Conservation (phyloP, 78 protist species). For the Mastigamoeba balamuthi region DNA sequence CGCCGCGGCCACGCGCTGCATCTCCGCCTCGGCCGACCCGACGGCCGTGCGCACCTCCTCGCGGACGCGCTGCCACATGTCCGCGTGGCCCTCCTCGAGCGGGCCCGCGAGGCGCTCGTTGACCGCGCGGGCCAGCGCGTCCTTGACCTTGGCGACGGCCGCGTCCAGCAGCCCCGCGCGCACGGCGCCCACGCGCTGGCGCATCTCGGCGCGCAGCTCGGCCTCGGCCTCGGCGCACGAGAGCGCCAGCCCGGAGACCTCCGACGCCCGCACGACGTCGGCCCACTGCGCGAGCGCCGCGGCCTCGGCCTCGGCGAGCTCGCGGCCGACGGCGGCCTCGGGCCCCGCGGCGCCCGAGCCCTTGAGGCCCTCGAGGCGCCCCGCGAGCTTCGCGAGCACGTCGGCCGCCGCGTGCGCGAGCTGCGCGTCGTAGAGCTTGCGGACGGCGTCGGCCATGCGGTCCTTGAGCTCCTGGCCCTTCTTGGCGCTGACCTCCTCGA, state of each 20-base stretch:
- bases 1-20: neutral
- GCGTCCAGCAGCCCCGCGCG: no score
- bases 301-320: slow-evolving; percentile 1
- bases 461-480: slow-evolving; percentile 11
- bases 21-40: neutral
- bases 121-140: no score
- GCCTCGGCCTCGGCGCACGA: no score
- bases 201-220: no score
- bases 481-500: slow-evolving; percentile 14
- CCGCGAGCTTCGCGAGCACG: neutral
- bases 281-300: no score
- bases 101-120: no score
- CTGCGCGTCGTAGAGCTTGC: slow-evolving; percentile 19
- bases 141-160: no score
- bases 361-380: neutral
- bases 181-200: no score
- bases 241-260: no score
- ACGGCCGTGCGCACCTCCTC: slow-evolving; percentile 1
- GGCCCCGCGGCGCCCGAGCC: neutral
- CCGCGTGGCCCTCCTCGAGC: no score
- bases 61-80: no score
- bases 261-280: no score
- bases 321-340: neutral
- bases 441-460: neutral
- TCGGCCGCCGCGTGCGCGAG: slow-evolving; percentile 7